Evolutionary conservation across 805 yeast genomes (phyloP), one percentile per base, ranked within the genome.

Genomic region (Metschnikowia gruessii): DNA sequence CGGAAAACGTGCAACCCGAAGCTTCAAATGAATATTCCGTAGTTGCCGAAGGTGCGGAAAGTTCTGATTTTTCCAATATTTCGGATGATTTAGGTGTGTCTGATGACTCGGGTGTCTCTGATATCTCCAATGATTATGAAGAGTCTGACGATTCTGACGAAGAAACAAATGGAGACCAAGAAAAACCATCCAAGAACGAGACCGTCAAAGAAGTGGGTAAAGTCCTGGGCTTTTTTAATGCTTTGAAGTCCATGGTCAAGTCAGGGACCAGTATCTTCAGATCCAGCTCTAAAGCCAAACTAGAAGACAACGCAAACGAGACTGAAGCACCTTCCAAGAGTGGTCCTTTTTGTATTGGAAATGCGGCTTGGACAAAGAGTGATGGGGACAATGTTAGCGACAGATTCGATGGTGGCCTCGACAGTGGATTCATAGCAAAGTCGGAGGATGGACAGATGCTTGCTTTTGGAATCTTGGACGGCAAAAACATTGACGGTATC

Each of bases 391-490:
- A 19, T 21, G 31, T 31, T 16, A 16, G 29, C 4, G 2, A 28
- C 15, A 22, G 31, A 13, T 13, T 15, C 4, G 28, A n/a, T 13
- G 31, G 43, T n/a, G 43, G 43, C 6, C 7, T 31, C 12, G 43
- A 40, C 13, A 16, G 21, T 24, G 21, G 21, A 3, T 40, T 40
- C 21, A 19, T 40, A 3, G 13, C 43, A 15, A 13, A 31, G 19
- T 31, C 37, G 11, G 30, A 11, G 1, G 35, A 30, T 12, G 33
- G 24, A n/a, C 21, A 12, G 4, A 21, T 12, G 16, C n/a, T 40
- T 19, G 29, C 26, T 31, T 40, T 40, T 22, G 43, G 43, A 15
- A n/a, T 40, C 19, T 6, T 21, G 12, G 37, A 40, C 17, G 43
- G 43, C 6, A 9, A 26, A 13, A 16, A 18, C 13, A 17, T 19